These are phyloP conservation scores for Iris macrosiphon DNA, from an alignment of 106 monocot genomes.

Conservation along the genomic window DNA sequence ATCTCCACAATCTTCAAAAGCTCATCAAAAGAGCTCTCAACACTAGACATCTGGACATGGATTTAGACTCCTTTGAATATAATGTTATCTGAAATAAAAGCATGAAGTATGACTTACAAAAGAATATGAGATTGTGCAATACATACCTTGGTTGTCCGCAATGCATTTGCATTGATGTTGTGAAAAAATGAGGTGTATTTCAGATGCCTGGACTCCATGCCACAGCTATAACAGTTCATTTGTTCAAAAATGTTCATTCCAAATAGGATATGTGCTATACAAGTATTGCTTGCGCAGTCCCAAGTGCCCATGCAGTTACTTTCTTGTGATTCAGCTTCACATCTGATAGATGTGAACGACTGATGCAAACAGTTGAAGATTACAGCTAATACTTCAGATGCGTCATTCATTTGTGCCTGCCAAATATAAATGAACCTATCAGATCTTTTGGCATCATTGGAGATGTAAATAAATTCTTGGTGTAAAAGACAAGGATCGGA, in stretches of 20 bases:
- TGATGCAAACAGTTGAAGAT: constrained; percentile 88
- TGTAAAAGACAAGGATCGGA: background rate
- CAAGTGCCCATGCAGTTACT: constrained; percentile 47
- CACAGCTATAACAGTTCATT: constrained; percentile 79
- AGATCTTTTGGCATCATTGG: background rate
- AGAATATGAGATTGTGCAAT: background rate
- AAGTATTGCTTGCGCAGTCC: constrained; percentile 68
- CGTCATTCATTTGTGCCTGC: constrained; percentile 98
- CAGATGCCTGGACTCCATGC: constrained; percentile 63
- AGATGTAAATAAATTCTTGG: background rate
- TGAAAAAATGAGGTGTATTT: constrained; percentile 96
- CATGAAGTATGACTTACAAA: background rate
- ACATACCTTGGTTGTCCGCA: constrained; percentile 77
- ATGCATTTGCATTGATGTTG: constrained; percentile 90
- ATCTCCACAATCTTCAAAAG: constrained; percentile 80
- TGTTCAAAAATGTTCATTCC: constrained; percentile 91
- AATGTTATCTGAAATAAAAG: background rate
- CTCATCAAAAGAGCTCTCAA: constrained; percentile 67
- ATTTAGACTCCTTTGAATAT: background rate
- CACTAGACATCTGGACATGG: constrained; percentile 38
- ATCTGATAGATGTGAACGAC: constrained; percentile 38
- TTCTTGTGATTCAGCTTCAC: constrained; percentile 29
- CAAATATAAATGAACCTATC: constrained; percentile 1
- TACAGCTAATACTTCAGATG: constrained; percentile 91
- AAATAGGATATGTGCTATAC: constrained; percentile 75